Evolutionary conservation across 129 eudicot genomes (phyloP).

Genomic region (Lactuca sativa): DNA sequence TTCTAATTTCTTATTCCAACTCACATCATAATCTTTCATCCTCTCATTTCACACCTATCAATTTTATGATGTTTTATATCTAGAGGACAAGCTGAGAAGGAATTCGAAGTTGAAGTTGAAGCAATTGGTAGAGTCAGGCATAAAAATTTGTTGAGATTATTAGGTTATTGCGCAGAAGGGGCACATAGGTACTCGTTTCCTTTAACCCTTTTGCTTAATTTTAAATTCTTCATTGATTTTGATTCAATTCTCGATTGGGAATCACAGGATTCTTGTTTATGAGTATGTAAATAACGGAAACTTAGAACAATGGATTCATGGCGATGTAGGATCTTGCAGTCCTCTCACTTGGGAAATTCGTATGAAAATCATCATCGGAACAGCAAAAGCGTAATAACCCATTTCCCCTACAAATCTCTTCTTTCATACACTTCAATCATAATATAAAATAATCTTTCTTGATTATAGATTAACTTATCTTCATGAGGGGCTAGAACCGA

Average conservation of each 20-base stretch:
- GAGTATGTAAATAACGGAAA: conserved; percentile 74
- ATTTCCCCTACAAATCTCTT: background rate
- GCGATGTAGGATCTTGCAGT: conserved; percentile 63
- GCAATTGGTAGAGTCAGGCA: conserved; percentile 73
- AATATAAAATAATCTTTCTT: too few relatives aligned
- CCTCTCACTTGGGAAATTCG: conserved; percentile 76
- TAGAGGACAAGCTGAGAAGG: conserved; percentile 80
- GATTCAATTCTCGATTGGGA: background rate
- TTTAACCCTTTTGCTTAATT: background rate
- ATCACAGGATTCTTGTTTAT: conserved; percentile 64
- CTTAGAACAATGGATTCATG: conserved; percentile 78
- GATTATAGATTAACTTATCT: conserved; percentile 54
- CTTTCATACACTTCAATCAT: background rate
- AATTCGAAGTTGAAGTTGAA: conserved; percentile 72
- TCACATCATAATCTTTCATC: background rate
- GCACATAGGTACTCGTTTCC: conserved; percentile 50
- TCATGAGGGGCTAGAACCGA: conserved; percentile 73
- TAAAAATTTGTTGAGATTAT: conserved; percentile 54
- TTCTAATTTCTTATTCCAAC: background rate
- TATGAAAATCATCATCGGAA: conserved; percentile 58
- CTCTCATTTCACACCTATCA: background rate
- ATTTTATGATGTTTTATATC: conserved; percentile 12
- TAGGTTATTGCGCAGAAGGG: conserved; percentile 77
- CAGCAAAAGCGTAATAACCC: conserved; percentile 60
- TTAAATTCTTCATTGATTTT: conserved; percentile 1